Evolutionary conservation across 208 protist species (phyloP).

Genomic region (Wallacemonas rigidus): DNA sequence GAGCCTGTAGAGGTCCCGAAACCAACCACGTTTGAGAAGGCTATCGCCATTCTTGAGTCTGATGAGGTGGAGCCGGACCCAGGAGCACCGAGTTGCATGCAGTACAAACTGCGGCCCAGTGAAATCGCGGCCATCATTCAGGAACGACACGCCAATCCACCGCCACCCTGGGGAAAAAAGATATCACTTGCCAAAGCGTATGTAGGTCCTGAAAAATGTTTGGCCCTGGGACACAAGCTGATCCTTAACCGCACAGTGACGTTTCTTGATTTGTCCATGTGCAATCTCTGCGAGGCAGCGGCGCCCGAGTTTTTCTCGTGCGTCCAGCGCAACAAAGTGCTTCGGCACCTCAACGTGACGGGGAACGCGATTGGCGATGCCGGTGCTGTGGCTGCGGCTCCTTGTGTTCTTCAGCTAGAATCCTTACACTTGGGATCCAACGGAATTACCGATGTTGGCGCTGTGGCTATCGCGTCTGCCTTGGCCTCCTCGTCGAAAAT

Average conservation of each 20-base stretch:
- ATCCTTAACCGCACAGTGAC: slow-evolving; percentile 58
- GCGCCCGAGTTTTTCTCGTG: slow-evolving; percentile 52
- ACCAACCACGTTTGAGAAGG: slow-evolving; percentile 29
- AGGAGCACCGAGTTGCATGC: slow-evolving; percentile 33
- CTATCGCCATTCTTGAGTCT: slow-evolving; percentile 35
- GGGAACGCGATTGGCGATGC: slow-evolving; percentile 56
- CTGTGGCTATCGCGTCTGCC: slow-evolving; percentile 30
- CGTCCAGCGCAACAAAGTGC: slow-evolving; percentile 39
- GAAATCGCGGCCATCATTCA: slow-evolving; percentile 44
- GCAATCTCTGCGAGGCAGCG: slow-evolving; percentile 44
- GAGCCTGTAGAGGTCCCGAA: slow-evolving; percentile 5
- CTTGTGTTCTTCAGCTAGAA: slow-evolving; percentile 48
- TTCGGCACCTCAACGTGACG: slow-evolving; percentile 51
- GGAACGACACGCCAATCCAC: slow-evolving; percentile 42
- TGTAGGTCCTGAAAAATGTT: slow-evolving; percentile 49
- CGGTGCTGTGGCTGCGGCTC: slow-evolving; percentile 48
- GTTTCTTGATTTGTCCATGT: slow-evolving; percentile 56
- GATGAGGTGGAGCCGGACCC: slow-evolving; percentile 28
- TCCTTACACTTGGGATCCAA: slow-evolving; percentile 59
- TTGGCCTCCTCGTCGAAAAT: slow-evolving; percentile 41
- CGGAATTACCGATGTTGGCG: slow-evolving; percentile 48
- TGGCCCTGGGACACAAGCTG: slow-evolving; percentile 39
- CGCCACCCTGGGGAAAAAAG: slow-evolving; percentile 62
- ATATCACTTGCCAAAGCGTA: slow-evolving; percentile 41
- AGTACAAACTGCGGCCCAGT: slow-evolving; percentile 47